These are phyloP conservation scores for Termitomyces eurrhizus DNA, from an alignment of 768 basidiomycete species.

Conservation along the genomic window DNA sequence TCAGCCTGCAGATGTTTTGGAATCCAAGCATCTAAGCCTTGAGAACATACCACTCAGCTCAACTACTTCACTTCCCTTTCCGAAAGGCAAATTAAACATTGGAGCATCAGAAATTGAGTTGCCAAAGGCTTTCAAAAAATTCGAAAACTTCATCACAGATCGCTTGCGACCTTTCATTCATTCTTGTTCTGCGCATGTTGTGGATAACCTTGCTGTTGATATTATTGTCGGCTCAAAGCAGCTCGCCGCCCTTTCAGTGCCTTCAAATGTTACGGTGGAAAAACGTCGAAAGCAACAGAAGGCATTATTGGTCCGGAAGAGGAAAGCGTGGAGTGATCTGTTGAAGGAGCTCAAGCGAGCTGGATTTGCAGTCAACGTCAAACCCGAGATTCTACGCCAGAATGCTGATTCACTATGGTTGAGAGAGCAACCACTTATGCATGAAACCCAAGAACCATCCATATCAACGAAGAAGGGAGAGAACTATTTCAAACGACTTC, in stretches of 20 bases:
- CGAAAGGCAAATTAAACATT: slow-evolving; percentile 9
- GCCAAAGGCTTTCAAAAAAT: slow-evolving; percentile 46
- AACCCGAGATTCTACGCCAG: slow-evolving; percentile 60
- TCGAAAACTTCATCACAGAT: slow-evolving; percentile 37
- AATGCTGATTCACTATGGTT: slow-evolving; percentile 60
- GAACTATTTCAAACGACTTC: slow-evolving; percentile 60
- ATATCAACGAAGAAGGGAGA: slow-evolving; percentile 43
- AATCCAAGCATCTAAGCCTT: slow-evolving; percentile 21
- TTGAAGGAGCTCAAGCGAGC: slow-evolving; percentile 81
- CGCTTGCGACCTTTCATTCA: slow-evolving; percentile 41
- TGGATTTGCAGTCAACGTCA: slow-evolving; percentile 71
- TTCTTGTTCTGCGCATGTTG: slow-evolving; percentile 31
- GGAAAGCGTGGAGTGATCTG: slow-evolving; percentile 87
- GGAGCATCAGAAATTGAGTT: slow-evolving; percentile 34
- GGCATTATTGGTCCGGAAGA: slow-evolving; percentile 74
- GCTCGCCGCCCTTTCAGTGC: slow-evolving; percentile 45
- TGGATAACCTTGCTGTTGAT: slow-evolving; percentile 55
- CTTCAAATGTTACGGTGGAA: slow-evolving; percentile 39
- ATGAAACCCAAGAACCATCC: slow-evolving; percentile 17
- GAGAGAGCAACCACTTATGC: slow-evolving; percentile 52
- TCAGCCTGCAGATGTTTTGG: slow-evolving; percentile 30
- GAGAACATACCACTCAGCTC: slow-evolving; percentile 4
- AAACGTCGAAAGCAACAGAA: slow-evolving; percentile 64
- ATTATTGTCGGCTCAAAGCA: slow-evolving; percentile 61
- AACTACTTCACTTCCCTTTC: slow-evolving; percentile 10